Evolutionary conservation across 352 stramenopile species (phyloP), one percentile per base, ranked within the genome.

Genomic region (Phytophthora podocarpi): DNA sequence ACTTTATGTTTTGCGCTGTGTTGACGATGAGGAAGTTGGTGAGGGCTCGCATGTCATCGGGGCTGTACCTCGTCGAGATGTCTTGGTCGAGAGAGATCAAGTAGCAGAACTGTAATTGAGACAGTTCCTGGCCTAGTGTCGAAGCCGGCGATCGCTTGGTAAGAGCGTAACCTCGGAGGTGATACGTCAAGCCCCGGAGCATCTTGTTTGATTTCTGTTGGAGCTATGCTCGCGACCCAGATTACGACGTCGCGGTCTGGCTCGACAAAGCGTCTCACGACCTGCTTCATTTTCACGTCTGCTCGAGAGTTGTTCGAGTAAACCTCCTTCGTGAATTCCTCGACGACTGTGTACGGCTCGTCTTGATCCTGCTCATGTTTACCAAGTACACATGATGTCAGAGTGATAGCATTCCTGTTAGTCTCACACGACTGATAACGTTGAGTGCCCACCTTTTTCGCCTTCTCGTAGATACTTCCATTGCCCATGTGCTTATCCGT

Each of bases 181-280:
- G 58, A 43, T 87, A 88, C 15, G 60, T 58, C 35, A 74, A 35
- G 12, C 67, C 67, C 8, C 28, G 53, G 2, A 75, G 41, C 15
- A 70, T 73, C 45, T 85, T 73, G 39, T 77, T 68, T 72, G 69
- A 90, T 86, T 59, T 80, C 74, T n/a, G 76, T 56, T 24, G 80
- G 76, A 9, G 80, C 61, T 24, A 82, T 70, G 42, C 64, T 74
- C n/a, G 80, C 64, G 11, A 71, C 72, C 78, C 76, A 90, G 16
- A 87, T 78, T 18, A 90, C 76, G 30, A 90, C 67, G 20, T 85
- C 64, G 18, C 80, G 78, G 40, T 82, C 56, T 11, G 21, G 24
- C 27, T 63, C 56, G 20, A 64, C 42, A 16, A 64, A 71, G 16
- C 51, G 50, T 5, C 58, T 30, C 20, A 72, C 49, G 4, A 72